Percentiles rank a stretch among this genome's conserved stretches.
Evolutionary conservation across 225 moss, liverwort and hornwort genomes (phyloP).

Genomic region (Climacium dendroides): DNA sequence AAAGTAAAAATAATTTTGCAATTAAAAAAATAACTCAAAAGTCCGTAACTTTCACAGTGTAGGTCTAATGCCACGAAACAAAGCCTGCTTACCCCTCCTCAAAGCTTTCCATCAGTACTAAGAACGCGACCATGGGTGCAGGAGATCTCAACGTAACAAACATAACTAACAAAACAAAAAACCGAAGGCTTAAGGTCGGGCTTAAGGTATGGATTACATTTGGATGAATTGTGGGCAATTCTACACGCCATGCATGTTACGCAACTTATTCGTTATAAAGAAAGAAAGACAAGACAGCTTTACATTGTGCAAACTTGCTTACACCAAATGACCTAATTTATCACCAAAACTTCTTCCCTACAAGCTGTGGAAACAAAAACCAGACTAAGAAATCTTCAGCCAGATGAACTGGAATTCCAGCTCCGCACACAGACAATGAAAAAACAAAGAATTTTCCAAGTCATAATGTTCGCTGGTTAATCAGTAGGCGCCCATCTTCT

Average conservation of each 20-base stretch:
- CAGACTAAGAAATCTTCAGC: no score
- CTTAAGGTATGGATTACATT: no score
- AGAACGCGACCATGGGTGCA: no score
- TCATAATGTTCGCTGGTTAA: background rate
- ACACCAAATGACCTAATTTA: background rate
- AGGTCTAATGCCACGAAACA: no score
- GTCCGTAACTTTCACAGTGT: no score
- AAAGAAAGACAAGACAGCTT: background rate
- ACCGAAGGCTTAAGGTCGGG: no score
- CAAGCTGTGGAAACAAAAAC: background rate
- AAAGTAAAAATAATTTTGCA: no score
- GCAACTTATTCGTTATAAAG: background rate
- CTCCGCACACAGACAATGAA: background rate
- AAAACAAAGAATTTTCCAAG: background rate
- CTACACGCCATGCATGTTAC: background rate
- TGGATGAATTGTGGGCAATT: background rate
- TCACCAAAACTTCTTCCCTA: background rate
- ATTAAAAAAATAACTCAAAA: no score
- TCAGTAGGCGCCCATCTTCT: conserved; percentile 23
- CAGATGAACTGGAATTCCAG: background rate
- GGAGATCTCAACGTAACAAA: no score
- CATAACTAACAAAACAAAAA: no score
- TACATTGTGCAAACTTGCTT: background rate
- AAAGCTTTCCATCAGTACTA: no score
- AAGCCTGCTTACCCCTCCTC: no score